A percentile compares a stretch with the other conserved stretches of the same genome.
Evolutionary conservation across 2,329 filamentous ascomycete genomes (phyloP).

Genomic region (Fusarium foetens): DNA sequence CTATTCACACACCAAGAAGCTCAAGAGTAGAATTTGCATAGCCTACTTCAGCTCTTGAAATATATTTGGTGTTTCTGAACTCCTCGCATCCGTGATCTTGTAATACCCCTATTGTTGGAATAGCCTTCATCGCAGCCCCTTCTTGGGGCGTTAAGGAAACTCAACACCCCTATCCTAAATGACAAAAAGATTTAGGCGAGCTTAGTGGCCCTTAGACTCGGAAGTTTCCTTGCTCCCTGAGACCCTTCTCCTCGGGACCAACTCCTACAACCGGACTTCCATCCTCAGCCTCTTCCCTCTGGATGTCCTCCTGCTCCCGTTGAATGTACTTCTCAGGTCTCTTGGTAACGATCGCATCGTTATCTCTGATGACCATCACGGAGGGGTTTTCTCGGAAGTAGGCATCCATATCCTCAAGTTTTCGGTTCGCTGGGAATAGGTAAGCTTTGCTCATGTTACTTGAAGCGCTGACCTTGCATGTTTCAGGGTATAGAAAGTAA

Average conservation of each 20-base stretch:
- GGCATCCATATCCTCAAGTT: constrained; percentile 48
- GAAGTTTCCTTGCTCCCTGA: too few relatives aligned
- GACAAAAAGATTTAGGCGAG: too few relatives aligned
- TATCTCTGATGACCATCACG: constrained; percentile 59
- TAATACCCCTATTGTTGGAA: background rate
- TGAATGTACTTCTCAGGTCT: constrained; percentile 19
- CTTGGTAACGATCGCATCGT: constrained; percentile 57
- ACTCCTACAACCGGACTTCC: background rate
- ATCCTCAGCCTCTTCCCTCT: background rate
- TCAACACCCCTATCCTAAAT: too few relatives aligned
- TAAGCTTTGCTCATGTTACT: too few relatives aligned
- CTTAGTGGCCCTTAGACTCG: too few relatives aligned
- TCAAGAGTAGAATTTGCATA: background rate
- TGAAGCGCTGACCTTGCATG: constrained; percentile 27
- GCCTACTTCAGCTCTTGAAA: too few relatives aligned
- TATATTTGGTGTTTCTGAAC: background rate
- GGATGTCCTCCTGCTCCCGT: constrained; percentile 18
- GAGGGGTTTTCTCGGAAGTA: constrained; percentile 51
- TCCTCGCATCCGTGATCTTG: too few relatives aligned
- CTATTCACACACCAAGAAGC: too few relatives aligned
- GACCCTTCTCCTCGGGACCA: background rate
- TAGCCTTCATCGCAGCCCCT: too few relatives aligned
- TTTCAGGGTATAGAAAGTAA: constrained; percentile 62
- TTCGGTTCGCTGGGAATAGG: constrained; percentile 30
- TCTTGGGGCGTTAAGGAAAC: too few relatives aligned